These are phyloP conservation scores for Rhodotorula mucilaginosa DNA, from an alignment of 1,284 basidiomycete genomes.

Conservation along the genomic window DNA sequence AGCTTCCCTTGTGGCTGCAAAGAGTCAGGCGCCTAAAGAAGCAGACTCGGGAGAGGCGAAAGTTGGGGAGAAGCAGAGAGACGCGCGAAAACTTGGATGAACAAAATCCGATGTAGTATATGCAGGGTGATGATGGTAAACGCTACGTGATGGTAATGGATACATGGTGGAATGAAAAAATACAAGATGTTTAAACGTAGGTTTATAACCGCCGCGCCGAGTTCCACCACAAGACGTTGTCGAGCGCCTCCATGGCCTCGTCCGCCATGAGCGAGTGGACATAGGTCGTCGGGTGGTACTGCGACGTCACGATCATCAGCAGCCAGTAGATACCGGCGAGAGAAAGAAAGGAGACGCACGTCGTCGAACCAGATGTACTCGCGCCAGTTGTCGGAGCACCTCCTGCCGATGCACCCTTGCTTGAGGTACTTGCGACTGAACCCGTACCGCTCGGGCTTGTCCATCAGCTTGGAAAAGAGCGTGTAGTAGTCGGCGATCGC, in stretches of 20 bases:
- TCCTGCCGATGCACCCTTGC: constrained; percentile 14
- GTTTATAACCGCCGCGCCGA: background rate
- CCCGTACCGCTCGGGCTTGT: constrained; percentile 3
- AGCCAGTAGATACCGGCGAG: background rate
- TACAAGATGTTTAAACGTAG: too few relatives aligned
- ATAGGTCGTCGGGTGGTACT: constrained; percentile 21
- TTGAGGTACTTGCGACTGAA: constrained; percentile 17
- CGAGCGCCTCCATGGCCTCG: constrained; percentile 16
- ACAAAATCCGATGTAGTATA: too few relatives aligned
- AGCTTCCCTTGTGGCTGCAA: too few relatives aligned
- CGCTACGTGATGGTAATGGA: too few relatives aligned
- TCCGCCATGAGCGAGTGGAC: constrained; percentile 19
- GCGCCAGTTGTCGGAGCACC: constrained; percentile 6
- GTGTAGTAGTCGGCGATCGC: constrained; percentile 24
- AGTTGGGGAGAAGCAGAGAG: too few relatives aligned
- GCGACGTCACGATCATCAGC: background rate
- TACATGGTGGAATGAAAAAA: too few relatives aligned
- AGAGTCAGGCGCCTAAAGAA: too few relatives aligned
- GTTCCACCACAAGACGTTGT: constrained; percentile 3
- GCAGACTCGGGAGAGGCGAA: too few relatives aligned
- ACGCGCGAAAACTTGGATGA: too few relatives aligned
- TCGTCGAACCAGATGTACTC: constrained; percentile 27
- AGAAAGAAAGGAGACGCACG: background rate
- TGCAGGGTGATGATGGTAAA: too few relatives aligned
- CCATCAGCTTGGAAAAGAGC: constrained; percentile 15